Conservation (phyloP, 805 yeast genomes). For the Teunomyces barrocoloradensis region DNA sequence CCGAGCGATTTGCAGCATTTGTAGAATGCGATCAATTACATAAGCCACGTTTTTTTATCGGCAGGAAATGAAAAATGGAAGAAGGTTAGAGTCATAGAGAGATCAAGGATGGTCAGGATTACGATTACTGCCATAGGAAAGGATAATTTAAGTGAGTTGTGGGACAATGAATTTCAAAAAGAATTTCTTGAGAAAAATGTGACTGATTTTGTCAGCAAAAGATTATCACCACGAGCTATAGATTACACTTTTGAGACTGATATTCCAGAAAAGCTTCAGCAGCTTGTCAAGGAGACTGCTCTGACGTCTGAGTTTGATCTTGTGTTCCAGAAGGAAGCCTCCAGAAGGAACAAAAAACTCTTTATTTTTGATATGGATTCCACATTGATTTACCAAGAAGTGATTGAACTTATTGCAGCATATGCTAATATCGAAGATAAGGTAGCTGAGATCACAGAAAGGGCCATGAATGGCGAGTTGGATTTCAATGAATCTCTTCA, state of each 20-base stretch:
- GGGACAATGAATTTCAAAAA: not conserved
- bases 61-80: conserved; percentile 2
- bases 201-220: not conserved
- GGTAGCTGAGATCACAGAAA: conserved; percentile 84
- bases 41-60: not conserved
- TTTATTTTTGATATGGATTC: conserved; percentile 98
- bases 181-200: not conserved
- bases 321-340: conserved; percentile 24
- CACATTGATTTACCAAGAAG: conserved; percentile 92
- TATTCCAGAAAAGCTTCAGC: conserved; percentile 9
- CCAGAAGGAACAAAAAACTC: conserved; percentile 45
- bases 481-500: conserved; percentile 82
- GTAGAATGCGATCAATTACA: not conserved
- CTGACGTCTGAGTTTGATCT: conserved; percentile 23
- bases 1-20: too few relatives aligned
- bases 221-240: conserved; percentile 20
- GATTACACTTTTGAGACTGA: conserved; percentile 17
- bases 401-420: conserved; percentile 91
- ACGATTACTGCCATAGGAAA: not conserved
- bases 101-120: not conserved
- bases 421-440: conserved; percentile 86
- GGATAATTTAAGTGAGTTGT: not conserved
- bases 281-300: conserved; percentile 4
- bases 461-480: conserved; percentile 96
- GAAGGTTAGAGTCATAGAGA: not conserved